phyloP scores from a whole-genome alignment of 2,329 filamentous ascomycete genomes.

The Aspergillus hiratsukae region DNA sequence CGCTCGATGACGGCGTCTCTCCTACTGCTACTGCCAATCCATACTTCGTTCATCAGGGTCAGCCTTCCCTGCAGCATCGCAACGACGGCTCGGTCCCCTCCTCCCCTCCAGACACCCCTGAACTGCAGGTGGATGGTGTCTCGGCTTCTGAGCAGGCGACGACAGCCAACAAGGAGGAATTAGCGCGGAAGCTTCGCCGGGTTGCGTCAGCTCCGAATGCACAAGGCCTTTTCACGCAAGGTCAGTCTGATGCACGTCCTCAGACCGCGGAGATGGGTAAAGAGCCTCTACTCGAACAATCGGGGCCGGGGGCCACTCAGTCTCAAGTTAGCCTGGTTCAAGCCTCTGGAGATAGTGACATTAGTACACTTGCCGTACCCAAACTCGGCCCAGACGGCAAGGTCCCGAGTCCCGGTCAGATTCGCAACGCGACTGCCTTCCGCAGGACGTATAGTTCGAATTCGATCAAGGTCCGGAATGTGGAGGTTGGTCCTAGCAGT shows the following conservation, averaged over 20 bases:
- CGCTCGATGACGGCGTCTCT: conserved; percentile 80
- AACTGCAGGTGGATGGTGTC: conserved; percentile 66
- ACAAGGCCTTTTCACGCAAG: conserved; percentile 75
- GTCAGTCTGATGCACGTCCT: conserved; percentile 62
- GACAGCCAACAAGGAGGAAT: conserved; percentile 82
- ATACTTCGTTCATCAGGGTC: conserved; percentile 95
- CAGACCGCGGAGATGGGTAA: conserved; percentile 83
- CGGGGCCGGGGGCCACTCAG: conserved; percentile 49
- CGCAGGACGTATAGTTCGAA: conserved; percentile 97
- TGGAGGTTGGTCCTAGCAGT: conserved; percentile 89
- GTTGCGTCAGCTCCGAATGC: conserved; percentile 97
- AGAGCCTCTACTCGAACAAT: conserved; percentile 64
- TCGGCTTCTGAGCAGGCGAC: conserved; percentile 64
- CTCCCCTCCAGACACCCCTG: conserved; percentile 85
- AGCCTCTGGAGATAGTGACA: conserved; percentile 27
- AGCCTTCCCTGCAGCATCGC: conserved; percentile 86
- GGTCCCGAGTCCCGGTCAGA: conserved; percentile 62
- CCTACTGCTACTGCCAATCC: conserved; percentile 94
- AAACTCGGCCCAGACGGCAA: conserved; percentile 53
- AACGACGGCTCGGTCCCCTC: conserved; percentile 91
- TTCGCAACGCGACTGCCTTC: conserved; percentile 67
- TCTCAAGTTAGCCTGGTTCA: conserved; percentile 54
- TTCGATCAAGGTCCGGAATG: conserved; percentile 96
- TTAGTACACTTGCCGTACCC: conserved; percentile 25
- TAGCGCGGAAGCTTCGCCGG: conserved; percentile 85